Base-by-base conservation (phyloP, 2,329 filamentous ascomycete species). In the Dryadomyces quercivorus region DNA sequence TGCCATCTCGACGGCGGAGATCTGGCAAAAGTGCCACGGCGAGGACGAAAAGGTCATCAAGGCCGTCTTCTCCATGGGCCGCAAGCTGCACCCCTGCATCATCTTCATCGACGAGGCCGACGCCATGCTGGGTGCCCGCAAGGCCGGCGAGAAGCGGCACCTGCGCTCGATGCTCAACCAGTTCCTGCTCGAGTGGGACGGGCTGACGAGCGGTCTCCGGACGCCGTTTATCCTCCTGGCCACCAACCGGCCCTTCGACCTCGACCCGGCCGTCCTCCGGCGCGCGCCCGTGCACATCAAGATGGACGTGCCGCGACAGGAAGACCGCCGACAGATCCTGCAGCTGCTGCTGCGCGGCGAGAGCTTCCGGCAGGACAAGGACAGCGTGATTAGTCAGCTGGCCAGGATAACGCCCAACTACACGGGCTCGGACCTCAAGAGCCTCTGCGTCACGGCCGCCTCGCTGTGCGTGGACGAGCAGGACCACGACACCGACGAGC, bases 381-480 rank as follows among this genome's bases (percentile, higher is more conserved):
- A 70, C 9, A 67, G 75, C 4, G 66, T 71, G 38, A 59, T 75
- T 12, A 63, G 67, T 2, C 64, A 68, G 9, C 61, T 77, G 3
- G 72, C 74, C 2, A 65, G 62, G 26, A 66, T 68, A 16, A 77
- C 75, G 1, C 67, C 70, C 0, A 66, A 73, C 26, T 77, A 76
- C 59, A 76, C 74, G 0, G 75, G 75, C 16, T 76, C 73, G 1
- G 75, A 78, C 57, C 63, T 77, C 51, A 77, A 76, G 62, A 77
- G 74, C 56, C 12, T 44, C 12, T 44, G 42, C n/a, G n/a, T 44
- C 16, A 12, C 12, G 42, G 42, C 42, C 4, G n/a, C 42, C 15
- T 16, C n/a, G 10, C 42, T 44, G 15, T 12, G 12, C 4, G 42
- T 44, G 10, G 16, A 12, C n/a, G 42, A 44, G 42, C 42, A 44